Percentiles rank a stretch among this genome's conserved stretches.
phyloP scores from a whole-genome alignment of 345 rosid species.

The Anacardium occidentale region DNA sequence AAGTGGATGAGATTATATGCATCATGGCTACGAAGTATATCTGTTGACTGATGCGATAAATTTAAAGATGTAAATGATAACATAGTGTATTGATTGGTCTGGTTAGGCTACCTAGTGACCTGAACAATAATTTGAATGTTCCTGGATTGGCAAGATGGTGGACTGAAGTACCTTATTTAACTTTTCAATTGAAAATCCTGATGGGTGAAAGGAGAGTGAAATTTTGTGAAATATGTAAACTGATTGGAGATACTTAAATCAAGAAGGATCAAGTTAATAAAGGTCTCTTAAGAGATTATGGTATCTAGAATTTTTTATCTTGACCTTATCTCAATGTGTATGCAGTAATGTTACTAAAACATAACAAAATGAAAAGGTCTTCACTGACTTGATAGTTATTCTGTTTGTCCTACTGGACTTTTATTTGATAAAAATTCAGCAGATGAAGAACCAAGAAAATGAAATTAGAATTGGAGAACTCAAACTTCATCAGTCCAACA shows the following conservation, averaged over 20 bases:
- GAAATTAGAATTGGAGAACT: not conserved
- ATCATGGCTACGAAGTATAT: no score
- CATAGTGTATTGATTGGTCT: not conserved
- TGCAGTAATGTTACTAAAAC: not conserved
- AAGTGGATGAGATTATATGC: no score
- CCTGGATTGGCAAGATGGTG: not conserved
- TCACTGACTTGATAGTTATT: not conserved
- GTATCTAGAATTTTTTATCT: not conserved
- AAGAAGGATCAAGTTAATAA: not conserved
- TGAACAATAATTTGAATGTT: not conserved
- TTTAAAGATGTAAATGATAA: not conserved
- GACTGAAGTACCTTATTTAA: not conserved
- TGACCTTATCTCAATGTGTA: not conserved
- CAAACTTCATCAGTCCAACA: not conserved
- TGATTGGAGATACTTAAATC: not conserved
- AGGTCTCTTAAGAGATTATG: not conserved
- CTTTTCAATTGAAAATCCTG: not conserved
- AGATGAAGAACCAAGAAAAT: not conserved
- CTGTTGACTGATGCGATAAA: not conserved
- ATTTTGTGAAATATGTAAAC: not conserved
- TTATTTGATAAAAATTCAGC: not conserved
- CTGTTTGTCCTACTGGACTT: not conserved
- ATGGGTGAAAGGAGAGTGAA: not conserved
- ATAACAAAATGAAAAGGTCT: not conserved
- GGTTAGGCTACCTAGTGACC: not conserved